Conservation (phyloP, 768 basidiomycete species). For the Sarcomyxa edulis region DNA sequence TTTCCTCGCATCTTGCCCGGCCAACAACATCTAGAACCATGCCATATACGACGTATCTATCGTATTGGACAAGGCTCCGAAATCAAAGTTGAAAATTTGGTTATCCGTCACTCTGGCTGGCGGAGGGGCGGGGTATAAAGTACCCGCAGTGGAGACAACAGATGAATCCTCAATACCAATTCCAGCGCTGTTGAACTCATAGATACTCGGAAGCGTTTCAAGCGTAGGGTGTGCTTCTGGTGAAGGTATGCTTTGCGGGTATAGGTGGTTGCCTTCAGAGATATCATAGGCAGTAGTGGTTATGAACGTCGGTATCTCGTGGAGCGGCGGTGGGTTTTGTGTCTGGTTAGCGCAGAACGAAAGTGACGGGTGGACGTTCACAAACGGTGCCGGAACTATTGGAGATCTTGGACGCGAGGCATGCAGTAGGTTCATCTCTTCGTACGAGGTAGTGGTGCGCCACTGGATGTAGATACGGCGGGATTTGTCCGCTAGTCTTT, state of each 20-base stretch:
- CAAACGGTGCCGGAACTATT: too few species aligned
- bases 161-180: slow-evolving; percentile 1
- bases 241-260: too few species aligned
- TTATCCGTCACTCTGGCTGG: slow-evolving; percentile 48
- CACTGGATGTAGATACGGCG: slow-evolving; percentile 43
- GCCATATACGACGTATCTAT: slow-evolving; percentile 66
- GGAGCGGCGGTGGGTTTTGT: too few species aligned
- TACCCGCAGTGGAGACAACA: background rate
- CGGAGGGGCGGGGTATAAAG: slow-evolving; percentile 27
- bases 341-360: too few species aligned
- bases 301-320: too few species aligned
- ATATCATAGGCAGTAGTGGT: too few species aligned
- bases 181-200: slow-evolving; percentile 1
- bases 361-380: too few species aligned
- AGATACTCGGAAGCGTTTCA: background rate
- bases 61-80: slow-evolving; percentile 52
- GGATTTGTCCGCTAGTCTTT: slow-evolving; percentile 45
- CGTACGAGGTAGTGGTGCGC: too few species aligned
- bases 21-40: slow-evolving; percentile 67
- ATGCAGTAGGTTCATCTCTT: too few species aligned
- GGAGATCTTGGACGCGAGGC: too few species aligned
- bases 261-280: too few species aligned
- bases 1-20: too few species aligned
- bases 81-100: slow-evolving; percentile 55
- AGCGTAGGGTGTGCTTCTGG: background rate